Base-by-base conservation (phyloP, 352 stramenopile species). In the Aphanomyces stellatus region DNA sequence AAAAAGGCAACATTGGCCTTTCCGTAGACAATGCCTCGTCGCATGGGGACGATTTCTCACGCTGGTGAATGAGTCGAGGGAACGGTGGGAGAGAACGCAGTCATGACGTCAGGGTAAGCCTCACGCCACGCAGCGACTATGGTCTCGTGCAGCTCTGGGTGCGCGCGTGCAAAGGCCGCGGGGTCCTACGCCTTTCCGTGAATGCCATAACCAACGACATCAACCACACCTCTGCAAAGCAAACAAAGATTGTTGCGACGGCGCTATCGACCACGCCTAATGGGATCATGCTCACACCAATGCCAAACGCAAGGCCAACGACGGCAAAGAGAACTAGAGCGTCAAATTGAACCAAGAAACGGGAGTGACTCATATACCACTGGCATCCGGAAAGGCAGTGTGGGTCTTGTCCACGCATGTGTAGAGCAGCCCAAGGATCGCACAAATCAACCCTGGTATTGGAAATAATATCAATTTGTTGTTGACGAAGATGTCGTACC, bases 181-280 rank as follows among this genome's bases (percentile, higher is more conserved):
- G 61, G 61, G 33, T 69, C 61, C 51, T 65, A n/a, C 6, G 48
- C 34, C 40, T 28, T 42, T 33, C 3, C 10, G 5, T 33, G 33
- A 0, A 46, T 46, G 37, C 34, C 34, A 22, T 53, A 5, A 41
- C 56, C 17, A 53, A 25, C n/a, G 27, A 25, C 22, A 13, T 6
- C 2, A 5, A 1, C 10, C 25, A 11, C 17, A 70, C 75, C 69
- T 91, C 76, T 4, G 83, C 82, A 59, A 90, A 95, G 70, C 81
- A 90, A 5, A 95, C 85, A 69, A 90, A 90, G 10, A 92, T 75
- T 1, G 85, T 89, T 34, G 87, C 82, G 4, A 93, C 80, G 13
- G 81, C 80, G 51, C 72, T 79, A 41, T 73, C 70, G 34, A 95
- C 76, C 10, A 85, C 76, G 56, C 72, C 70, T 8, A 76, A 75